phyloP scores from a whole-genome alignment of 2,329 filamentous ascomycete species.

The Alternaria metachromatica region DNA sequence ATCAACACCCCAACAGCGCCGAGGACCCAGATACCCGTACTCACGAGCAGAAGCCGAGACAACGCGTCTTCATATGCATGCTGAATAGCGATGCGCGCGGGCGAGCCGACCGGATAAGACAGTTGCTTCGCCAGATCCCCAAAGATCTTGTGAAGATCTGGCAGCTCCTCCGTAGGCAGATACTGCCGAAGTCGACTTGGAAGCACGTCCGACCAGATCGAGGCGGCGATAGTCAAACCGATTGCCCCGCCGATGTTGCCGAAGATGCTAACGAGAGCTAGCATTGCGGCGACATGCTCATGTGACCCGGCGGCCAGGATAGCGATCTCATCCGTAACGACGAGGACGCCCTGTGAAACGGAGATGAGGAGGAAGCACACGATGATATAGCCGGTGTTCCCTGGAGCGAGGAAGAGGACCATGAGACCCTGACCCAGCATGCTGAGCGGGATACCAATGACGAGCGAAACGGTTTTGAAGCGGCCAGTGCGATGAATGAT shows the following conservation, averaged over 20 bases:
- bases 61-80: conserved; percentile 32
- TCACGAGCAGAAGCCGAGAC: conserved; percentile 13
- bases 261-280: conserved; percentile 61
- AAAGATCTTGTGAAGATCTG: conserved; percentile 53
- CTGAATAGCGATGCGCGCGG: conserved; percentile 52
- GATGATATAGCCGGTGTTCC: conserved; percentile 37
- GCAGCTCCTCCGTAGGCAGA: conserved; percentile 52
- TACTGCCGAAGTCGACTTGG: conserved; percentile 11
- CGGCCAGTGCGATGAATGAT: conserved; percentile 24
- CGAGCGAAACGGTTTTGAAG: conserved; percentile 24
- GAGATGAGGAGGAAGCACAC: conserved; percentile 41
- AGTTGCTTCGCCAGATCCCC: conserved; percentile 61
- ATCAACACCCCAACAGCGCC: conserved; percentile 14
- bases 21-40: conserved; percentile 12
- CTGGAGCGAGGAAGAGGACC: conserved; percentile 36
- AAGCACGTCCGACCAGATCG: conserved; percentile 63
- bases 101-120: conserved; percentile 56
- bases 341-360: conserved; percentile 30
- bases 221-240: conserved; percentile 61
- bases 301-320: conserved; percentile 40
- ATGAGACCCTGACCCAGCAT: conserved; percentile 33
- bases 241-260: conserved; percentile 60
- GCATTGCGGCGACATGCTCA: conserved; percentile 55
- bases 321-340: conserved; percentile 31
- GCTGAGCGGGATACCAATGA: conserved; percentile 24